phyloP scores from a whole-genome alignment of 805 yeast species.

The Ogataea pilisensis region DNA sequence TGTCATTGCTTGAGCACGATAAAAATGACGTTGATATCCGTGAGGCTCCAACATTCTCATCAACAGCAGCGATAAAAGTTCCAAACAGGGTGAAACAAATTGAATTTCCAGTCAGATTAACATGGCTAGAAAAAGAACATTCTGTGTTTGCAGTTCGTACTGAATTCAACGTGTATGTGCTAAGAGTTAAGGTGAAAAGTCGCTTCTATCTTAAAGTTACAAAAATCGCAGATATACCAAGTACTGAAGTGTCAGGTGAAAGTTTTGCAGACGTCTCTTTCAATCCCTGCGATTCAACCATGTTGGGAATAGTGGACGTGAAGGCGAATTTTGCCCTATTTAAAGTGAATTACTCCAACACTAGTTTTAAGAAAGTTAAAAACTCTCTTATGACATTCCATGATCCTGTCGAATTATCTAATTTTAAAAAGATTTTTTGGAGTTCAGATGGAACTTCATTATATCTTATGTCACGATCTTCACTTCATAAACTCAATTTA shows the following conservation, averaged over 20 bases:
- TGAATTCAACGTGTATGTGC: constrained; percentile 23
- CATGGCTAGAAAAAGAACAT: constrained; percentile 7
- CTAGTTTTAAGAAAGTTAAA: not conserved
- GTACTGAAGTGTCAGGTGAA: constrained; percentile 16
- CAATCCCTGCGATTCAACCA: constrained; percentile 37
- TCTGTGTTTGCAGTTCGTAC: constrained; percentile 31
- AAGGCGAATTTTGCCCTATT: constrained; percentile 50
- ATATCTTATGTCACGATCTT: constrained; percentile 40
- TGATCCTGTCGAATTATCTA: constrained; percentile 50
- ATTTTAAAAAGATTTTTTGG: constrained; percentile 52
- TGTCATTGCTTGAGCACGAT: constrained; percentile 9
- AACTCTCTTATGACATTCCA: constrained; percentile 23
- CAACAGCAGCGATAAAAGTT: constrained; percentile 17
- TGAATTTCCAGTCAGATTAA: constrained; percentile 12
- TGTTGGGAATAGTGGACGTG: constrained; percentile 44
- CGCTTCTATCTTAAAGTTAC: constrained; percentile 11
- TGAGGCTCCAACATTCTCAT: constrained; percentile 7
- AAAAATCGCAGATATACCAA: constrained; percentile 22
- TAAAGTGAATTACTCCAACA: constrained; percentile 7
- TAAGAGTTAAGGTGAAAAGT: constrained; percentile 19
- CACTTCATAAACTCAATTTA: constrained; percentile 33
- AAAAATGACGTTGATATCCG: not conserved
- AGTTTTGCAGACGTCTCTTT: constrained; percentile 39
- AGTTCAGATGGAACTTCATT: constrained; percentile 29
- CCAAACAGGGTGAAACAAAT: constrained; percentile 32